phyloP scores from a whole-genome alignment of 176 grass and related monocot species.

The Alopecurus myosuroides region DNA sequence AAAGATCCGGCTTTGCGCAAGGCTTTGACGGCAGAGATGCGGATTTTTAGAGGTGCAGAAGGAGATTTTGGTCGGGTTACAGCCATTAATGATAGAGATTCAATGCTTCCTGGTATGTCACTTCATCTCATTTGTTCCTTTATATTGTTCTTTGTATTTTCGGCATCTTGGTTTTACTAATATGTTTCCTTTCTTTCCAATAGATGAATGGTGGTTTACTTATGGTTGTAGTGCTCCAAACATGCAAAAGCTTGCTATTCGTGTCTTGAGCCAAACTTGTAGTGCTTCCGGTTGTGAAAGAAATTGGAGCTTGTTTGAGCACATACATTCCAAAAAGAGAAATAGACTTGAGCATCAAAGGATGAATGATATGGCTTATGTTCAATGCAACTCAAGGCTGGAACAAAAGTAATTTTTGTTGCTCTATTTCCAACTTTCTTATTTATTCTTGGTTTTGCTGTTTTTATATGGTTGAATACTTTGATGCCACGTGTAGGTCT shows the following conservation, averaged over 20 bases:
- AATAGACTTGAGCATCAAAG: background rate
- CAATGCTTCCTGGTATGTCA: background rate
- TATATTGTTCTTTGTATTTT: background rate
- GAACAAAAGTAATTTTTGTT: background rate
- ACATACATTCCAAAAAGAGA: background rate
- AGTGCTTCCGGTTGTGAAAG: background rate
- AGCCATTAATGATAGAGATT: background rate
- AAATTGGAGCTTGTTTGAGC: background rate
- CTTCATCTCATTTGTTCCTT: background rate
- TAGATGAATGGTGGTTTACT: slow-evolving; percentile 9
- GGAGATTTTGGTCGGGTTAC: background rate
- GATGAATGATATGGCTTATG: background rate
- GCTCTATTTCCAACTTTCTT: background rate
- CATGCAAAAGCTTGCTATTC: background rate
- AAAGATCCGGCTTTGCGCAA: background rate
- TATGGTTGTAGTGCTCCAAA: background rate
- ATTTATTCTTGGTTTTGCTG: background rate
- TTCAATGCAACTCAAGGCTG: background rate
- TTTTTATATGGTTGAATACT: background rate
- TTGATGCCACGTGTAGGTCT: background rate
- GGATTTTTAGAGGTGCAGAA: background rate
- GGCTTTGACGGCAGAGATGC: background rate
- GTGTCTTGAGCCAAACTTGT: background rate
- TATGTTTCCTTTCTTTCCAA: background rate
- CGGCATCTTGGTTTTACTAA: background rate